Percentiles rank a stretch among this genome's conserved stretches.
Conservation (phyloP, 306 rosid species). For the Canavalia ensiformis region DNA sequence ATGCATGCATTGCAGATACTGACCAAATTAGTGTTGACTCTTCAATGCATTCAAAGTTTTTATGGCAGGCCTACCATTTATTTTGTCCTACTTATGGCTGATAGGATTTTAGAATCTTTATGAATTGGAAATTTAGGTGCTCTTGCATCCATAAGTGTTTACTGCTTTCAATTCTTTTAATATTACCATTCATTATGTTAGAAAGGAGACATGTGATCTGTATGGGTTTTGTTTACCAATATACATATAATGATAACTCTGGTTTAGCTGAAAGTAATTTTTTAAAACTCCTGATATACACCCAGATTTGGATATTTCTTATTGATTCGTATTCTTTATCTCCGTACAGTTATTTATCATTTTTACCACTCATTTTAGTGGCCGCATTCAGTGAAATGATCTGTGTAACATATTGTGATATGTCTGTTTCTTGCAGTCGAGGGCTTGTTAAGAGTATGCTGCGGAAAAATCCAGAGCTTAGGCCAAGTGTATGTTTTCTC, state of each 20-base stretch:
- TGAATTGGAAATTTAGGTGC: conserved; percentile 23
- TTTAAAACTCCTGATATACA: conserved; percentile 17
- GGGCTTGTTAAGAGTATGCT: conserved; percentile 95
- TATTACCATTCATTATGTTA: conserved; percentile 3
- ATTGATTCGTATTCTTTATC: conserved; percentile 18
- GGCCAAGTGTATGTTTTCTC: conserved; percentile 87
- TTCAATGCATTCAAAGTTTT: conserved; percentile 1
- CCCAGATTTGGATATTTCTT: conserved; percentile 12
- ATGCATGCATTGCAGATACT: background rate
- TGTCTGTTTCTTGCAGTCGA: conserved; percentile 68
- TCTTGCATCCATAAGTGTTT: conserved; percentile 6
- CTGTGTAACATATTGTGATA: conserved; percentile 30
- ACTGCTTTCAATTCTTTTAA: conserved; percentile 1
- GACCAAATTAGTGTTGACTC: conserved; percentile 11
- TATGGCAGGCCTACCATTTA: background rate
- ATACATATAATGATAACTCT: background rate
- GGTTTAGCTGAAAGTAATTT: conserved; percentile 22
- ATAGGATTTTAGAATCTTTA: background rate
- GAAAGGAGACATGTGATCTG: background rate
- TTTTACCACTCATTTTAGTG: conserved; percentile 10
- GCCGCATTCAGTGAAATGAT: conserved; percentile 19
- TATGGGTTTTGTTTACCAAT: conserved; percentile 16
- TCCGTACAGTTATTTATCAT: background rate
- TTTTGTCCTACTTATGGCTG: background rate
- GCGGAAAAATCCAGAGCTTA: conserved; percentile 94